Conservation (phyloP, 345 rosid species). For the Hypericum perforatum region DNA sequence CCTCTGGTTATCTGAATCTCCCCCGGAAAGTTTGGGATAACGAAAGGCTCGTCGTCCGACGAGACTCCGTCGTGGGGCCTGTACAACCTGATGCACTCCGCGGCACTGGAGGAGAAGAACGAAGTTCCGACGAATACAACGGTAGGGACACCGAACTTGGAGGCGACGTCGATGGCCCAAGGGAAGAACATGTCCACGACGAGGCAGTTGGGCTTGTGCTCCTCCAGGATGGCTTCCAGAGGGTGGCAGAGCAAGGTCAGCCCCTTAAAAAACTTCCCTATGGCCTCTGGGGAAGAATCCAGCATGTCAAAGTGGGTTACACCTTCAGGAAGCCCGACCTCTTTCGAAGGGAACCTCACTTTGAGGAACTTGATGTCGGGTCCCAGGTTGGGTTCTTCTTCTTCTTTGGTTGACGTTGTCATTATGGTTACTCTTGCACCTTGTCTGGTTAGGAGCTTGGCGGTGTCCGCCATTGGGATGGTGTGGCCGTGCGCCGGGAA, state of each 20-base stretch:
- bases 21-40: conserved; percentile 22
- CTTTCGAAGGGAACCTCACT: conserved; percentile 15
- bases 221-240: conserved; percentile 18
- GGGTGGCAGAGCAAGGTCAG: conserved; percentile 17
- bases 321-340: conserved; percentile 27
- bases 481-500: conserved; percentile 25
- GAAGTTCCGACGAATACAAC: conserved; percentile 44
- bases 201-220: conserved; percentile 24
- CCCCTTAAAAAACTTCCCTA: conserved; percentile 11
- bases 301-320: conserved; percentile 9
- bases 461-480: conserved; percentile 33
- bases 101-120: conserved; percentile 24
- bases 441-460: conserved; percentile 21
- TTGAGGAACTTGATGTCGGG: conserved; percentile 11
- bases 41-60: conserved; percentile 29
- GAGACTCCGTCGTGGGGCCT: conserved; percentile 25
- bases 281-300: neutral
- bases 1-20: conserved; percentile 16
- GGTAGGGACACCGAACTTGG: conserved; percentile 35
- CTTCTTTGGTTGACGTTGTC: conserved; percentile 22
- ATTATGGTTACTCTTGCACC: conserved; percentile 29
- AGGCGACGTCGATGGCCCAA: conserved; percentile 41
- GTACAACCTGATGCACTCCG: conserved; percentile 16
- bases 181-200: conserved; percentile 51
- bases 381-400: conserved; percentile 9